Percentiles rank a stretch among this genome's conserved stretches.
These are phyloP conservation scores for Pinus tabuliformis DNA, from an alignment of 75 land plant species.

Conservation along the genomic window DNA sequence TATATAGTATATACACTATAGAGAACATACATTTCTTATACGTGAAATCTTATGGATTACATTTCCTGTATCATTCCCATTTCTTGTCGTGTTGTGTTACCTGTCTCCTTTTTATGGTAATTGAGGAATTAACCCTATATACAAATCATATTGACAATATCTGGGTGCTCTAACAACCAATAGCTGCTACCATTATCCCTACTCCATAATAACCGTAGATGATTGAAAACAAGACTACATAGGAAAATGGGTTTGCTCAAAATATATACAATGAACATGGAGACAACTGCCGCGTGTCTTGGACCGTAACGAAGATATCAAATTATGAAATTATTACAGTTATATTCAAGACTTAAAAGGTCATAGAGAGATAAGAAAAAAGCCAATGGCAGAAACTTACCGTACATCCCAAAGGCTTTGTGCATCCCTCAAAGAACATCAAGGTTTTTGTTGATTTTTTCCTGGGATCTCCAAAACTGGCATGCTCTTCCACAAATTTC, in stretches of 20 bases:
- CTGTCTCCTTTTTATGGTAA: no score
- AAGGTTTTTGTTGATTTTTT: conserved; percentile 61
- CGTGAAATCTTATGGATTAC: no score
- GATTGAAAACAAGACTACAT: background rate
- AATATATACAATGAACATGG: background rate
- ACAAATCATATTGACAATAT: no score
- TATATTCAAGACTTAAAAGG: background rate
- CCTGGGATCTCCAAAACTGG: conserved; percentile 40
- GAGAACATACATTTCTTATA: no score
- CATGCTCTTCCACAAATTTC: conserved; percentile 85
- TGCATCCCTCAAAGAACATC: conserved; percentile 96
- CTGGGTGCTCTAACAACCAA: background rate
- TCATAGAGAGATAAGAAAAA: background rate
- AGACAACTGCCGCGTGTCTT: background rate
- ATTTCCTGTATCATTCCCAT: no score
- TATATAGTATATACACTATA: no score
- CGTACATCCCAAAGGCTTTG: conserved; percentile 87
- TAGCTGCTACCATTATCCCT: background rate
- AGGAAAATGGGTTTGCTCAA: background rate
- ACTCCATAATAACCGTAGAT: background rate
- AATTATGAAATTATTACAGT: background rate
- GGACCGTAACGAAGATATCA: no score
- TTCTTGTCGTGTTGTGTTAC: no score
- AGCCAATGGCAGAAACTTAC: conserved; percentile 31
- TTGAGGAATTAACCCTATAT: no score